phyloP scores from a whole-genome alignment of 768 basidiomycete genomes.

The Imleria badia region DNA sequence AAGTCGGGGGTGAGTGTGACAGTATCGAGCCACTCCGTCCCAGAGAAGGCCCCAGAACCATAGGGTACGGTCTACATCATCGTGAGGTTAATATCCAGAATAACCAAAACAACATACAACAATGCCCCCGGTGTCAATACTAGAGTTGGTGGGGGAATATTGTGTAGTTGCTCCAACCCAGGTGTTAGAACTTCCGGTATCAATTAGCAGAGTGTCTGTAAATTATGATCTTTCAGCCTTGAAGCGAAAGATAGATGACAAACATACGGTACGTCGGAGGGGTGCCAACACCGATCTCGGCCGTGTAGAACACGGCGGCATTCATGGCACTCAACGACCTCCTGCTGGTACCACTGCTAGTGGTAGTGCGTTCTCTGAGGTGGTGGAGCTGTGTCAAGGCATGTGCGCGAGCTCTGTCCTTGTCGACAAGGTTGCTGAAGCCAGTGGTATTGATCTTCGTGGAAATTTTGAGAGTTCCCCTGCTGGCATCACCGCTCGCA shows the following conservation, averaged over 20 bases:
- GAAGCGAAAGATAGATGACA: neutral
- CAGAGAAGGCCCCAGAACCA: neutral
- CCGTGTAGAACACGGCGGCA: conserved; percentile 27
- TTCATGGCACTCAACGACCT: conserved; percentile 22
- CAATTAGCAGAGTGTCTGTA: conserved; percentile 32
- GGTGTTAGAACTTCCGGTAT: conserved; percentile 35
- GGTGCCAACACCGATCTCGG: conserved; percentile 28
- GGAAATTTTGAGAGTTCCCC: conserved; percentile 11
- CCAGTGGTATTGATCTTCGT: conserved; percentile 13
- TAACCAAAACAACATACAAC: conserved; percentile 21
- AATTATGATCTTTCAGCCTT: neutral
- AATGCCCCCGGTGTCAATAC: conserved; percentile 16
- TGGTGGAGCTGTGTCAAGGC: neutral
- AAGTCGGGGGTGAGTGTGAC: conserved; percentile 3
- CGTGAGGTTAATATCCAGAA: neutral
- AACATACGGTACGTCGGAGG: conserved; percentile 30
- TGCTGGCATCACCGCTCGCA: conserved; percentile 10
- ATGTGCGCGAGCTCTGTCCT: conserved; percentile 23
- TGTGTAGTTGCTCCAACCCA: conserved; percentile 29
- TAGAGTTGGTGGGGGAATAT: conserved; percentile 20
- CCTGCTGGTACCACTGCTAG: no score
- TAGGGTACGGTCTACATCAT: neutral
- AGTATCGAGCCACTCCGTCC: conserved; percentile 18
- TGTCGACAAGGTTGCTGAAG: conserved; percentile 16
- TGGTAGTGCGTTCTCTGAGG: neutral